Evolutionary conservation across 2,329 filamentous ascomycete species (phyloP), one percentile per base, ranked within the genome.

Genomic region (Raffaelea ambrosiae): DNA sequence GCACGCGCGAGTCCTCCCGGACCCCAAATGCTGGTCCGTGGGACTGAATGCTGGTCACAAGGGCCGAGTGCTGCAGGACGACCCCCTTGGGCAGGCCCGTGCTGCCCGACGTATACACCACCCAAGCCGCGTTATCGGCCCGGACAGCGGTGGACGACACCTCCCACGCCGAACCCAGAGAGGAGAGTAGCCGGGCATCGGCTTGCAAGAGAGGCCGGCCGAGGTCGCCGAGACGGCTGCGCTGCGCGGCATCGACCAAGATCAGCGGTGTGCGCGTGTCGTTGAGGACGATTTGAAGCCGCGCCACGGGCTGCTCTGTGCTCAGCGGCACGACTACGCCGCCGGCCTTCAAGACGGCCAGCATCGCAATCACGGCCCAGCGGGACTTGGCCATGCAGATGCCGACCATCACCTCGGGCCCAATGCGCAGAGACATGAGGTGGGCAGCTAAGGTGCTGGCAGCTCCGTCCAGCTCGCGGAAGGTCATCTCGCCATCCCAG

Each of bases 321-420:
- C 77, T 74, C 26, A 78, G 61, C 52, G 46, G 0, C 57, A 57
- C 22, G 62, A 48, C 10, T 45, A 44, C 16, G 45, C 48, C 53
- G 59, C 55, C n/a, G 58, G 43, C 13, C 50, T 49, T 23, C 54
- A 51, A 2, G 51, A 57, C n/a, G 7, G 84, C 83, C 20, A 90
- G 69, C 51, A 90, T 82, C 8, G 81, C 74, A 36, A 88, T 66
- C 43, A 88, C 83, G 0, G 86, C 72, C 59, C 83, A 75, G 16
- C 80, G 66, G 20, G 77, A 85, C 63, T 87, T 88, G 40, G 86
- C 79, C 57, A 88, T 71, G 18, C 71, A 67, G 0, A 66, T 62
- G 0, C 79, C 68, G 0, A 77, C 77, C 8, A 66, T 61, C 0
- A 61, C 59, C 31, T 33, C 16, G 31, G 16, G 31, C 9, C 9